A percentile compares a stretch with the other conserved stretches of the same genome.
Conservation (phyloP, 805 yeast genomes). For the Candida michaelii region DNA sequence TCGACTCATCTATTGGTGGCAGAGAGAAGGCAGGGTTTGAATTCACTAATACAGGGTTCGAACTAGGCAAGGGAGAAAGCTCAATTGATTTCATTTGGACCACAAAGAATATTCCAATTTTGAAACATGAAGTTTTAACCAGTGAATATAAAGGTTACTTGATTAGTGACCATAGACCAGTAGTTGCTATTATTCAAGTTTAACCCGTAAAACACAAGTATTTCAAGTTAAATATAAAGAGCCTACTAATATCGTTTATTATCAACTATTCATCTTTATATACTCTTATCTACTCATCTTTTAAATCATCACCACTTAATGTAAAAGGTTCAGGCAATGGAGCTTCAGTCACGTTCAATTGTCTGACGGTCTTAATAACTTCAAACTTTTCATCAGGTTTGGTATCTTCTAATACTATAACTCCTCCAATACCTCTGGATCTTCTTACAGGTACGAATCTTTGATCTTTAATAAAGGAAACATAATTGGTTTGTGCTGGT, state of each 20-base stretch:
- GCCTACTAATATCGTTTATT: background rate
- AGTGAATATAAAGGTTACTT: slow-evolving; percentile 30
- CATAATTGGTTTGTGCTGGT: slow-evolving; percentile 82
- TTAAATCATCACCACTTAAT: slow-evolving; percentile 55
- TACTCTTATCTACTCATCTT: slow-evolving; percentile 27
- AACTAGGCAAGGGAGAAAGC: slow-evolving; percentile 20
- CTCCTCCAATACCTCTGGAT: slow-evolving; percentile 66
- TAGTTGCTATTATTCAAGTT: slow-evolving; percentile 16
- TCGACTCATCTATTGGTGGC: slow-evolving; percentile 21
- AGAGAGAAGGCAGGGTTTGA: slow-evolving; percentile 40
- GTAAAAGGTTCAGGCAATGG: slow-evolving; percentile 72
- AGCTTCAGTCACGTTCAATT: slow-evolving; percentile 69
- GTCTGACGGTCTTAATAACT: slow-evolving; percentile 80
- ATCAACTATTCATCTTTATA: slow-evolving; percentile 22
- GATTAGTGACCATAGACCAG: slow-evolving; percentile 42
- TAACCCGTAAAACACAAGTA: too few relatives aligned
- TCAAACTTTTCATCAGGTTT: slow-evolving; percentile 60
- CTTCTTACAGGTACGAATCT: slow-evolving; percentile 83
- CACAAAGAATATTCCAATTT: slow-evolving; percentile 15
- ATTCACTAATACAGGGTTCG: slow-evolving; percentile 39
- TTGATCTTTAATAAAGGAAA: slow-evolving; percentile 71
- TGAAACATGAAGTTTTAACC: slow-evolving; percentile 19
- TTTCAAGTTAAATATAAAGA: too few relatives aligned
- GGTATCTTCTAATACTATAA: slow-evolving; percentile 68
- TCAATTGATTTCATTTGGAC: slow-evolving; percentile 48